A percentile compares a stretch with the other conserved stretches of the same genome.
Conservation (phyloP, 225 moss, liverwort and hornwort species). For the Lunularia cruciata region DNA sequence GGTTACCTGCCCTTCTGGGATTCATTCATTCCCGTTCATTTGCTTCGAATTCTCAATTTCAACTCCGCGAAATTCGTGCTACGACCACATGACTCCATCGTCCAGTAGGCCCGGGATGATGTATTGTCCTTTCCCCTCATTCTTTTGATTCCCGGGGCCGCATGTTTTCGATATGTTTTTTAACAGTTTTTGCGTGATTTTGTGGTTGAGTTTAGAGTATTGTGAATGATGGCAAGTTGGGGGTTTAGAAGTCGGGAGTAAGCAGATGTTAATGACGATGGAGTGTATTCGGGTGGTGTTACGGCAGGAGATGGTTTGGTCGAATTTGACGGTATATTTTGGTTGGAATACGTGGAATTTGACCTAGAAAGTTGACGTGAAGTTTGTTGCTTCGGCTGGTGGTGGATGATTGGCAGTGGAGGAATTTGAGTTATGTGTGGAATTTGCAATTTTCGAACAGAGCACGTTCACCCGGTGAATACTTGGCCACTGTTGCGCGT, state of each 20-base stretch:
- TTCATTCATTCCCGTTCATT: background rate
- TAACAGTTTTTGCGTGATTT: background rate
- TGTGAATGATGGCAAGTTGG: too few species aligned
- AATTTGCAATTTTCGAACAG: background rate
- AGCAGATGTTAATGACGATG: too few species aligned
- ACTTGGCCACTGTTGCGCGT: background rate
- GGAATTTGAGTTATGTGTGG: background rate
- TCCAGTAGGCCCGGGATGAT: background rate
- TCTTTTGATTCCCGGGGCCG: too few species aligned
- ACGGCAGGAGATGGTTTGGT: background rate
- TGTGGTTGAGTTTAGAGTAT: too few species aligned
- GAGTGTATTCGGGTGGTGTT: background rate
- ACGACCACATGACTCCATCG: background rate
- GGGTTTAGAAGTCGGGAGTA: too few species aligned
- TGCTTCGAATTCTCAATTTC: too few species aligned
- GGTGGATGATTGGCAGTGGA: background rate
- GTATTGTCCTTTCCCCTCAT: too few species aligned
- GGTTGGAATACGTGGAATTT: background rate
- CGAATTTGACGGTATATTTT: background rate
- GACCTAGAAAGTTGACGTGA: background rate
- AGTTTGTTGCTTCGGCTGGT: background rate
- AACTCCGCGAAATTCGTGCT: background rate
- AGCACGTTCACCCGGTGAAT: constrained; percentile 13
- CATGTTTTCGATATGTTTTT: background rate
- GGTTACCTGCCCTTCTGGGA: background rate